These are phyloP conservation scores for Arabis alpina DNA, from an alignment of 345 rosid species.

Conservation along the genomic window DNA sequence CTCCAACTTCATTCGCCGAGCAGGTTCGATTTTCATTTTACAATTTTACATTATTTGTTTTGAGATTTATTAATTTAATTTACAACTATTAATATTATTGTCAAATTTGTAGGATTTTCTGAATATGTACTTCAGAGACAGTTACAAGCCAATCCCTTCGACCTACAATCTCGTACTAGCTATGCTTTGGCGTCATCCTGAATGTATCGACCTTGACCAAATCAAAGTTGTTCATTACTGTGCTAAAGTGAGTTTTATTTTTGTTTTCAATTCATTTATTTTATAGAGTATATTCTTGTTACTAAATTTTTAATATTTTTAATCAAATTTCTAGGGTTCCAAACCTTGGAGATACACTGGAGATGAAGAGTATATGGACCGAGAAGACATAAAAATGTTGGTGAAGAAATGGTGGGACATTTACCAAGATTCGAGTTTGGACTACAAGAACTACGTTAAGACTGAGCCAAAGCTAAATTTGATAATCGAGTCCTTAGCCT, in stretches of 20 bases:
- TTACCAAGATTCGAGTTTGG: slow-evolving; percentile 62
- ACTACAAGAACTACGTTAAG: slow-evolving; percentile 42
- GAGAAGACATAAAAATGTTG: slow-evolving; percentile 58
- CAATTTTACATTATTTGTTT: not conserved
- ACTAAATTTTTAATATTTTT: not conserved
- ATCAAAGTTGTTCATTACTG: slow-evolving; percentile 67
- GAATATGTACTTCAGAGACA: slow-evolving; percentile 57
- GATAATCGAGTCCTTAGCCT: slow-evolving; percentile 13
- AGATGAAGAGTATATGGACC: slow-evolving; percentile 60
- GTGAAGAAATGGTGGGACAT: slow-evolving; percentile 74
- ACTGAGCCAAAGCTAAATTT: slow-evolving; percentile 26
- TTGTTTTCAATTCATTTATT: no score
- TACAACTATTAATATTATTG: not conserved
- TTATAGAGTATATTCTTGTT: no score
- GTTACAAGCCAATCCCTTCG: slow-evolving; percentile 57
- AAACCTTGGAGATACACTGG: slow-evolving; percentile 79
- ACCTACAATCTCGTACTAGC: slow-evolving; percentile 62
- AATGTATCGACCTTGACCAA: slow-evolving; percentile 51
- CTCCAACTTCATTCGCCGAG: slow-evolving; percentile 69
- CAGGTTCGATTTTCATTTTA: slow-evolving; percentile 44
- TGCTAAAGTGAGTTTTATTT: slow-evolving; percentile 50
- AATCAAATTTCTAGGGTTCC: slow-evolving; percentile 47
- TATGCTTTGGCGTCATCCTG: slow-evolving; percentile 80
- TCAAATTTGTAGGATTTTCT: slow-evolving; percentile 53
- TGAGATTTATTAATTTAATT: not conserved